phyloP scores from a whole-genome alignment of 2,329 filamentous ascomycete species.

The Monosporascus sp. region DNA sequence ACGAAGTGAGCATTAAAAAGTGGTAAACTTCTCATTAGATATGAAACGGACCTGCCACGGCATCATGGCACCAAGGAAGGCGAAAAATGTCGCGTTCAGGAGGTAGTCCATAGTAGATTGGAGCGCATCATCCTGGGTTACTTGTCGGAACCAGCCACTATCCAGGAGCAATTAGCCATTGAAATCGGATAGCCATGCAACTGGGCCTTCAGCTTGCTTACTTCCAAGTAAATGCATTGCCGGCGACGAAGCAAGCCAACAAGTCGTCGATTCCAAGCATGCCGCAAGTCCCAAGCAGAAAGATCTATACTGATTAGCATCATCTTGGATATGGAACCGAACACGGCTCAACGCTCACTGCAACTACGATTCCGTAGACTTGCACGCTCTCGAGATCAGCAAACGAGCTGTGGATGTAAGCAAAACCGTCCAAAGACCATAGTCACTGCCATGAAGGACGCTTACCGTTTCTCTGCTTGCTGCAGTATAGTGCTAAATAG shows the following conservation, averaged over 20 bases:
- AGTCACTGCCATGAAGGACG: too few relatives aligned
- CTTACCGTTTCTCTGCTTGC: slow-evolving; percentile 2
- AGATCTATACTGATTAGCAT: not conserved
- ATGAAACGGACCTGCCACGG: slow-evolving; percentile 13
- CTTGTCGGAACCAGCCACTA: slow-evolving; percentile 8
- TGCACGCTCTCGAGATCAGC: slow-evolving; percentile 5
- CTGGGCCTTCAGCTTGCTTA: not conserved
- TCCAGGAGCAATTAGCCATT: too few relatives aligned
- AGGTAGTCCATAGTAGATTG: slow-evolving; percentile 19
- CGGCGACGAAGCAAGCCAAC: slow-evolving; percentile 22
- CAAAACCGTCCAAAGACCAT: too few relatives aligned
- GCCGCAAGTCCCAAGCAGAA: slow-evolving; percentile 19
- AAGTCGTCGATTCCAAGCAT: slow-evolving; percentile 20
- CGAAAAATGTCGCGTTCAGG: slow-evolving; percentile 19
- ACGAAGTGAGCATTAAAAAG: too few relatives aligned
- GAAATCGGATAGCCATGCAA: too few relatives aligned
- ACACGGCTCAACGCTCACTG: too few relatives aligned
- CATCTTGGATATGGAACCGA: too few relatives aligned
- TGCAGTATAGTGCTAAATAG: slow-evolving; percentile 49
- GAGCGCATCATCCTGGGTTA: slow-evolving; percentile 11
- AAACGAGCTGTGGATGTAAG: not conserved
- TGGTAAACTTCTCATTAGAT: too few relatives aligned
- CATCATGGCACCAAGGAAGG: slow-evolving; percentile 18
- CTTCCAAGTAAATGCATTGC: slow-evolving; percentile 14
- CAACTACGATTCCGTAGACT: not conserved